phyloP scores from a whole-genome alignment of 1,284 basidiomycete species.

The Sphaerobolus stellatus region DNA sequence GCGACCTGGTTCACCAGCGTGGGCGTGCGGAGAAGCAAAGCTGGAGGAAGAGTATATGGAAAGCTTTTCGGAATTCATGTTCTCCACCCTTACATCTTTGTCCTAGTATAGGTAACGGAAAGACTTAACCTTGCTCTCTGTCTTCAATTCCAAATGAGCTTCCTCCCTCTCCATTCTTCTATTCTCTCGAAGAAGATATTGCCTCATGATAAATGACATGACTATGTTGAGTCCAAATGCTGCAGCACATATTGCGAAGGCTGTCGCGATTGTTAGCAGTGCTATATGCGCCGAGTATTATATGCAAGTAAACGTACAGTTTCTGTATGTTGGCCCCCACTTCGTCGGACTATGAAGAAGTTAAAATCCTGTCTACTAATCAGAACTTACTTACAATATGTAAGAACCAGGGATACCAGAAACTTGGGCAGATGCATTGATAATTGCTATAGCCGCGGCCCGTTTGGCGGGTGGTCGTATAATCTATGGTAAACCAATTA shows the following conservation, averaged over 20 bases:
- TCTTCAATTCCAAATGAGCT: background rate
- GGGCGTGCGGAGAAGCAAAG: too few relatives aligned
- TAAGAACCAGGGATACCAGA: conserved; percentile 77
- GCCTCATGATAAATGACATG: background rate
- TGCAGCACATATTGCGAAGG: conserved; percentile 53
- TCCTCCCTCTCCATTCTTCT: conserved; percentile 3
- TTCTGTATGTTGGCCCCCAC: conserved; percentile 42
- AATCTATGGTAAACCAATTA: conserved; percentile 33
- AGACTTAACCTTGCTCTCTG: background rate
- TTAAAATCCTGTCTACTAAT: background rate
- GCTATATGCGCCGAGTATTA: background rate
- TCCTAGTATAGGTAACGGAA: conserved; percentile 9
- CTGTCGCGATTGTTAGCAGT: background rate
- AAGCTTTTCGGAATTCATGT: too few relatives aligned
- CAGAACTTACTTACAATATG: background rate
- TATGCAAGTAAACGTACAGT: conserved; percentile 19
- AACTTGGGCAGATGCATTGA: conserved; percentile 69
- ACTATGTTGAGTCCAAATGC: conserved; percentile 8
- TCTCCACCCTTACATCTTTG: too few relatives aligned
- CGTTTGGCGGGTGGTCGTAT: conserved; percentile 68
- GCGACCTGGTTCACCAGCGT: too few relatives aligned
- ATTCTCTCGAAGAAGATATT: conserved; percentile 3
- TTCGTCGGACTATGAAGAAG: conserved; percentile 42
- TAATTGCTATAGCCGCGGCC: conserved; percentile 70
- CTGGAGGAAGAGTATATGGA: too few relatives aligned